A percentile compares a stretch with the other conserved stretches of the same genome.
Conservation (phyloP, 345 rosid species). For the Corymbia maculata region DNA sequence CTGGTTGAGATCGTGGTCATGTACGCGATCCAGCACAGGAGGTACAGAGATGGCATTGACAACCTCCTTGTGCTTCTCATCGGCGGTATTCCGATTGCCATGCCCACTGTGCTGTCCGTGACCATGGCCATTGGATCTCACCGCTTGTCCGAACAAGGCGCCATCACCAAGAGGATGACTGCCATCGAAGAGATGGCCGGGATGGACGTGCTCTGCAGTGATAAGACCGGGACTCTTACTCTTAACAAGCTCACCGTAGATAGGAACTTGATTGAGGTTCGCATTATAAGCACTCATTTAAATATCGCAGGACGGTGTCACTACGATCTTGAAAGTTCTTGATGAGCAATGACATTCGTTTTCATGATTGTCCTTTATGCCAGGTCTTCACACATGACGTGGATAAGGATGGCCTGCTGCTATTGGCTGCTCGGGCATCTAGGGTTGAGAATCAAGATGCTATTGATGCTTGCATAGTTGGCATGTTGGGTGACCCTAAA, state of each 20-base stretch:
- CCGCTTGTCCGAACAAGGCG: constrained; percentile 84
- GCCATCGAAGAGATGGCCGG: constrained; percentile 99
- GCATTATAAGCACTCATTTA: neutral
- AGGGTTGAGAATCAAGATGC: constrained; percentile 94
- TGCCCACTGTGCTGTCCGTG: constrained; percentile 95
- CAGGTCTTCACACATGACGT: constrained; percentile 41
- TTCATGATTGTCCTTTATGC: neutral
- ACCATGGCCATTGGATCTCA: constrained; percentile 99
- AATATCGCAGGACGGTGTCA: neutral
- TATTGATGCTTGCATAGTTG: constrained; percentile 87
- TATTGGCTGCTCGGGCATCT: constrained; percentile 83
- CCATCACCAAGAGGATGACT: constrained; percentile 96
- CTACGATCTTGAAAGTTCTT: neutral
- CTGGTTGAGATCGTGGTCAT: constrained; percentile 61
- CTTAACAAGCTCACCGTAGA: constrained; percentile 95
- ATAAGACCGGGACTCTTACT: constrained; percentile 92
- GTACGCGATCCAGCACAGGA: constrained; percentile 68
- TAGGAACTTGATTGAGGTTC: constrained; percentile 69
- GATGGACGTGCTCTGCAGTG: constrained; percentile 96
- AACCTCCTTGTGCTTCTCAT: constrained; percentile 93
- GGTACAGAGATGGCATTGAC: constrained; percentile 79
- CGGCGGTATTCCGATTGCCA: constrained; percentile 97
- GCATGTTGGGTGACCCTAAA: constrained; percentile 74
- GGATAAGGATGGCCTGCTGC: constrained; percentile 45
- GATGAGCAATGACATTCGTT: neutral